A percentile compares a stretch with the other conserved stretches of the same genome.
phyloP scores from a whole-genome alignment of 257 asterid genomes.

The Sherardia arvensis region DNA sequence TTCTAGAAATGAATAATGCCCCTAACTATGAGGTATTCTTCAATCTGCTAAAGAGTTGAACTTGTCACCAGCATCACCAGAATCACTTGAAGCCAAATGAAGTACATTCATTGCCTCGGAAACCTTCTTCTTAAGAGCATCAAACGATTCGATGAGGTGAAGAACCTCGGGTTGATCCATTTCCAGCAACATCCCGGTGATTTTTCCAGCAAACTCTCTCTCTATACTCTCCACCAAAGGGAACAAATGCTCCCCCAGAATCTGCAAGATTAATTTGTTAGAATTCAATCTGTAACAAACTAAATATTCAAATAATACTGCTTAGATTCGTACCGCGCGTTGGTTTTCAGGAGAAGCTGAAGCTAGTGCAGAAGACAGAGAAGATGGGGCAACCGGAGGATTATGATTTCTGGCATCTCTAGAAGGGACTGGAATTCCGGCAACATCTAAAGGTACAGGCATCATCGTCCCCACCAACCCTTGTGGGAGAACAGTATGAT shows the following conservation, averaged over 20 bases:
- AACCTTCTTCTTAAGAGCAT: constrained; percentile 70
- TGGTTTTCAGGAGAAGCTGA: constrained; percentile 72
- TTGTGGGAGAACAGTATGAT: constrained; percentile 31
- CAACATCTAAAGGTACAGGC: constrained; percentile 29
- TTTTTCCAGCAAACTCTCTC: constrained; percentile 49
- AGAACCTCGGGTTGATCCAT: constrained; percentile 92
- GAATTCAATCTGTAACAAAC: background rate
- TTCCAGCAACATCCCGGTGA: constrained; percentile 84
- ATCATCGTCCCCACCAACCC: constrained; percentile 34
- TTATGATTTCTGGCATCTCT: constrained; percentile 29
- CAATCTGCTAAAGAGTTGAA: constrained; percentile 7
- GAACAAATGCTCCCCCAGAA: constrained; percentile 70
- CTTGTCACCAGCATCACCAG: background rate
- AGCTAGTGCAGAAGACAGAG: constrained; percentile 78
- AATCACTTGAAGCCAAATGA: constrained; percentile 21
- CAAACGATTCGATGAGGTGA: constrained; percentile 78
- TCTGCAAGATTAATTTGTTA: constrained; percentile 50
- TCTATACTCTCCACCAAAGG: constrained; percentile 64
- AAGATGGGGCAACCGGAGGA: constrained; percentile 32
- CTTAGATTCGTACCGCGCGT: constrained; percentile 31
- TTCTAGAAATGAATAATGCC: background rate
- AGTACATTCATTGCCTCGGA: constrained; percentile 76
- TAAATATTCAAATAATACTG: too few relatives aligned
- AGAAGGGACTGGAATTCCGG: constrained; percentile 27
- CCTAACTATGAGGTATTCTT: background rate